Evolutionary conservation across 2,329 filamentous ascomycete species (phyloP), one percentile per base, ranked within the genome.

Genomic region (Xylariaceae sp.): DNA sequence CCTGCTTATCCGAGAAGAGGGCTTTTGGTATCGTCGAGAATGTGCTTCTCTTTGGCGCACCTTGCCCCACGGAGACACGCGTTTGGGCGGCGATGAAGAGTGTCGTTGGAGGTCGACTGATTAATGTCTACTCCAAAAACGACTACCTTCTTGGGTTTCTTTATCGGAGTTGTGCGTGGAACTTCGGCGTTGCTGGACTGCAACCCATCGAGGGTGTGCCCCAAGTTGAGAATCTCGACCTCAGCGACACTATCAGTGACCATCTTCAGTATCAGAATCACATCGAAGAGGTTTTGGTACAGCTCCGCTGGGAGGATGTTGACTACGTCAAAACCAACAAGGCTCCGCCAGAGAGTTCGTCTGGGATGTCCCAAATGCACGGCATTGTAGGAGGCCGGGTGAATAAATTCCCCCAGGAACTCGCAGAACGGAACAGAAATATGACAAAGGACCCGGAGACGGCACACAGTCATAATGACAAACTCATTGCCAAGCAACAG

Each of bases 91-190:
- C 83, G 5, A 80, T 96, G 66, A 85, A 88, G 58, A 86, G 83
- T 54, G 88, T 92, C 2, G 89, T 95, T 3, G 80, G 84, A 39
- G 91, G 92, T 0, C 83, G 91, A 19, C 76, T 96, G n/a, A 80
- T 96, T 65, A 97, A 96, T 63, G 90, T 94, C 3, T 96, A 86
- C 68, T 95, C 89, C 0, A 84, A 87, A 48, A 88, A 89, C 44
- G 92, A 97, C 69, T 91, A 89, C 61, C 84, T 96, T 21, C 83
- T 97, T 2, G 91, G 85, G 0, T 95, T 96, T 68, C 76, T 96
- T 37, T 95, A 92, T 68, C 85, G 92, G 47, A 89, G 84, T 2
- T 89, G 87, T 50, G 90, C 86, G 61, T 81, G 92, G 47, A 86
- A 94, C 60, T 86, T 87, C 56, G 92, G 92, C 1, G 80, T 97